Percentiles rank a stretch among this genome's conserved stretches.
Evolutionary conservation across 257 asterid genomes (phyloP).

Genomic region (Voacanga thouarsii): DNA sequence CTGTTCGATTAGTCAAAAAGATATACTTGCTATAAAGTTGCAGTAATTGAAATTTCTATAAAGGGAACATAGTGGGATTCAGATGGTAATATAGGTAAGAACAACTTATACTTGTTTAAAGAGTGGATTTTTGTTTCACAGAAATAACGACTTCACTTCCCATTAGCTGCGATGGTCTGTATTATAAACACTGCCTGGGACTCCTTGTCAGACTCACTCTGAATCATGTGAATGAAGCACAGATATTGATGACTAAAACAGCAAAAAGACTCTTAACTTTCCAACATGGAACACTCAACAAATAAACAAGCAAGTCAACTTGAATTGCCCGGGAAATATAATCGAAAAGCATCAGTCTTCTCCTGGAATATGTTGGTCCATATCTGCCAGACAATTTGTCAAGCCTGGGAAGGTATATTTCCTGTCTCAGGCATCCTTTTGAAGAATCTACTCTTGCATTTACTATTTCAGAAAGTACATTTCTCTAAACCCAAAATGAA

Average conservation of each 20-base stretch:
- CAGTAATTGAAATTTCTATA: not conserved
- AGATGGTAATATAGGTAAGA: not conserved
- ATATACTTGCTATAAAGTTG: not conserved
- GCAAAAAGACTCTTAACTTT: constrained; percentile 28
- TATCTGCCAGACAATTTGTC: constrained; percentile 52
- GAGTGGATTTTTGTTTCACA: not conserved
- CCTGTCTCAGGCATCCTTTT: constrained; percentile 3
- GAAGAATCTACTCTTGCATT: not conserved
- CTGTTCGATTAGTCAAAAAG: too few species aligned
- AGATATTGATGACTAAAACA: constrained; percentile 28
- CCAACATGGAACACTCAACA: constrained; percentile 30
- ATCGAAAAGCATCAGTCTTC: constrained; percentile 35
- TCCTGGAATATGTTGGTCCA: constrained; percentile 53
- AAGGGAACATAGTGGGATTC: not conserved
- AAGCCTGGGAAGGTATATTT: constrained; percentile 61
- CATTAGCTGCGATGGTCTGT: not conserved
- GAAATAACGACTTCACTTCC: not conserved
- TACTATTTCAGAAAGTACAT: constrained; percentile 38
- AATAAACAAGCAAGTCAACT: constrained; percentile 44
- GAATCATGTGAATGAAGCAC: constrained; percentile 31
- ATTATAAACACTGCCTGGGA: constrained; percentile 41
- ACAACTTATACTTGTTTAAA: not conserved
- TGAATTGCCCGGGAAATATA: constrained; percentile 13
- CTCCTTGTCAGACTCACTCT: constrained; percentile 28
- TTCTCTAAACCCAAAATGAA: not conserved